These are phyloP conservation scores for Chlorophyllum brunneum DNA, from an alignment of 768 basidiomycete species.

Conservation along the genomic window DNA sequence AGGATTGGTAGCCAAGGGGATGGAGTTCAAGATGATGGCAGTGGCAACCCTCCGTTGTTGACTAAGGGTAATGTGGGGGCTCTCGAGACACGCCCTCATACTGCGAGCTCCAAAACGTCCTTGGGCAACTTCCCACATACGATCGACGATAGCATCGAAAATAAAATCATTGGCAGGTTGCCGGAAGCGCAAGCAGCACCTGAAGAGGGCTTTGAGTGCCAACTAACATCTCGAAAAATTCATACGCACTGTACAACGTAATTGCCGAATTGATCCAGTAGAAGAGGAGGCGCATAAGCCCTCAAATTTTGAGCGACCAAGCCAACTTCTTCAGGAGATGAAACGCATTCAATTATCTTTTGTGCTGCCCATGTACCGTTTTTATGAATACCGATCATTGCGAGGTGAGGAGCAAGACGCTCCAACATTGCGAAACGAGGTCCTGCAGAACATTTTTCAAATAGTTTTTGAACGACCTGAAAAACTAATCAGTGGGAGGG, in stretches of 20 bases:
- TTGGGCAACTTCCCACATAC: conserved; percentile 98
- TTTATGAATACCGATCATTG: conserved; percentile 98
- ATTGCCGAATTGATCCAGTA: conserved; percentile 92
- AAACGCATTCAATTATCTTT: conserved; percentile 96
- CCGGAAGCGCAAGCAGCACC: conserved; percentile 89
- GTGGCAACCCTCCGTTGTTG: conserved; percentile 96
- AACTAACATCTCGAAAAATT: not conserved
- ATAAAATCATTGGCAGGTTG: conserved; percentile 91
- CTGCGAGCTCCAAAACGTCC: conserved; percentile 97
- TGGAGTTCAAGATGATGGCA: conserved; percentile 93
- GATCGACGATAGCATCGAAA: conserved; percentile 96
- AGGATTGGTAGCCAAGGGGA: conserved; percentile 95
- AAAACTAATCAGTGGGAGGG: conserved; percentile 7
- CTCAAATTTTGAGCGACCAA: conserved; percentile 84
- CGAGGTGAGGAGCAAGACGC: conserved; percentile 87
- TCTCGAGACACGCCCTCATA: conserved; percentile 96
- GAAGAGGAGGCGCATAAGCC: conserved; percentile 88
- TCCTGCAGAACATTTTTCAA: conserved; percentile 77
- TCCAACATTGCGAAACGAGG: conserved; percentile 91
- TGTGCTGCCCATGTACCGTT: conserved; percentile 99
- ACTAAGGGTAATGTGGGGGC: conserved; percentile 76
- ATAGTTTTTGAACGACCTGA: conserved; percentile 94
- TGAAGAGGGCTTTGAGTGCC: conserved; percentile 21
- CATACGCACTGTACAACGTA: conserved; percentile 83
- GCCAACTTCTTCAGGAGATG: conserved; percentile 79